Evolutionary conservation across 305 asterid species (phyloP).

Genomic region (Euphrasia arctica): DNA sequence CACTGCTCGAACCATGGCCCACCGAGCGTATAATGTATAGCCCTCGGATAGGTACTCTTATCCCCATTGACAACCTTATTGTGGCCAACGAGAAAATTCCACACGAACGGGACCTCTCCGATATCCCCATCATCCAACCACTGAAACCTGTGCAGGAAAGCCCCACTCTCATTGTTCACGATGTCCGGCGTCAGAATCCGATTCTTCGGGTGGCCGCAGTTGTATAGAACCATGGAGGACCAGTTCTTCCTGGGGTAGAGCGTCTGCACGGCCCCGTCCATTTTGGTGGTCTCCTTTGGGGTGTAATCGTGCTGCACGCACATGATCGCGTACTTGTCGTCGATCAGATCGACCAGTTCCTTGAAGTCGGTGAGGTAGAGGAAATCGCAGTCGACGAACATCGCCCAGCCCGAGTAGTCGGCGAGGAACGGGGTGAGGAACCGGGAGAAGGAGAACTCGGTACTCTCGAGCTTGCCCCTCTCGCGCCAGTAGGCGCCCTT

Average conservation of each 20-base stretch:
- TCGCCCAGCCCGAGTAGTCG: constrained; percentile 72
- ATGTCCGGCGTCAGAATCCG: constrained; percentile 62
- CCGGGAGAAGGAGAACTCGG: constrained; percentile 82
- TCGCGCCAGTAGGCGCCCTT: constrained; percentile 77
- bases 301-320: constrained; percentile 89
- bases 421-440: constrained; percentile 74
- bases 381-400: constrained; percentile 95
- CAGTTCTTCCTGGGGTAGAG: constrained; percentile 91
- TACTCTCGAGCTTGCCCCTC: constrained; percentile 88
- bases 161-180: constrained; percentile 75
- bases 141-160: constrained; percentile 81
- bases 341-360: constrained; percentile 50
- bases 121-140: constrained; percentile 79
- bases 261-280: constrained; percentile 91
- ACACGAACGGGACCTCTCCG: constrained; percentile 76
- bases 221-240: constrained; percentile 93
- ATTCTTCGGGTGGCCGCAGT: constrained; percentile 81
- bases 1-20: constrained; percentile 98
- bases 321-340: constrained; percentile 74
- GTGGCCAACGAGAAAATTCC: constrained; percentile 92
- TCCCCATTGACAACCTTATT: constrained; percentile 64
- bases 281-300: constrained; percentile 83
- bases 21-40: constrained; percentile 81
- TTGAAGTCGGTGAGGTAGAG: constrained; percentile 65
- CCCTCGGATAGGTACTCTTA: constrained; percentile 56